A percentile compares a stretch with the other conserved stretches of the same genome.
These are phyloP conservation scores for Citrullus mucosospermus DNA, from an alignment of 306 rosid species.

Conservation along the genomic window DNA sequence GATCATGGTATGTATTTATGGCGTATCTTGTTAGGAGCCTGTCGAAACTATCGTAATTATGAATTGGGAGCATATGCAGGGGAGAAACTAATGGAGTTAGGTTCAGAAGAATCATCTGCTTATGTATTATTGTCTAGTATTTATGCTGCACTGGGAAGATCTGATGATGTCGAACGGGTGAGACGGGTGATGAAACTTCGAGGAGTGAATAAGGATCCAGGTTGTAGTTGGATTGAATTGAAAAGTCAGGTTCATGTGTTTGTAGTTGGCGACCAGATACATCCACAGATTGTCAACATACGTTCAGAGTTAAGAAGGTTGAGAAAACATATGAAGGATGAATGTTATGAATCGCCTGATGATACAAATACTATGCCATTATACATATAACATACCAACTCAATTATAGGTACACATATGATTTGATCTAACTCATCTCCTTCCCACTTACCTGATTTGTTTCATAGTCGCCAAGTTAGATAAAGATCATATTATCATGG, in stretches of 20 bases:
- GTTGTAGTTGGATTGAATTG: conserved; percentile 90
- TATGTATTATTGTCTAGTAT: conserved; percentile 66
- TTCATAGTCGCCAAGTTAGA: background rate
- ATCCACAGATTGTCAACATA: conserved; percentile 52
- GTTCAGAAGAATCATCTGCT: conserved; percentile 61
- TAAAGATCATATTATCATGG: background rate
- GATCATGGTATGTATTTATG: conserved; percentile 69
- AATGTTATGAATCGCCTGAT: conserved; percentile 31
- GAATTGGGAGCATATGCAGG: conserved; percentile 73
- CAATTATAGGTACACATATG: background rate
- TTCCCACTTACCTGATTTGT: background rate
- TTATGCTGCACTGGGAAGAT: conserved; percentile 48
- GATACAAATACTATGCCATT: background rate
- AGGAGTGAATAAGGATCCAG: conserved; percentile 76
- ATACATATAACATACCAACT: background rate
- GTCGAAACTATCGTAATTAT: conserved; percentile 53
- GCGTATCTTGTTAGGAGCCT: conserved; percentile 76
- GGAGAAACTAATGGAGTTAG: conserved; percentile 67
- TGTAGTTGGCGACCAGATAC: conserved; percentile 76
- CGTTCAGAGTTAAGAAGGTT: conserved; percentile 29
- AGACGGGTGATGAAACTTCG: conserved; percentile 57
- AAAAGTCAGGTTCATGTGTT: conserved; percentile 69
- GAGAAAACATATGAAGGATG: conserved; percentile 55
- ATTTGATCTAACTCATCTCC: background rate
- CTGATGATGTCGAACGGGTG: conserved; percentile 69